Conservation (phyloP, 257 asterid genomes). For the Salvia rosmarinus region DNA sequence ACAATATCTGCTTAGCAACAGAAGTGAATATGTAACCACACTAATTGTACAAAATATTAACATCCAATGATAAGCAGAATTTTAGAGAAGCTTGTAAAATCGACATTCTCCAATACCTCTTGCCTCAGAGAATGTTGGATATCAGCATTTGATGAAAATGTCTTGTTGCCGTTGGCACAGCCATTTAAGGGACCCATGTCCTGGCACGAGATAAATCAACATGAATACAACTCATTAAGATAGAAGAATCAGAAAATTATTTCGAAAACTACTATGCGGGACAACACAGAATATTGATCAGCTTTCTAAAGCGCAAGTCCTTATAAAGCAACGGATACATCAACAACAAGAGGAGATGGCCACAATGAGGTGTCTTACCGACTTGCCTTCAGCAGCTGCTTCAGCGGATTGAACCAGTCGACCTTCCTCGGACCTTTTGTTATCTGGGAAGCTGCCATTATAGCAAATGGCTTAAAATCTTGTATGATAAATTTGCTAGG, state of each 20-base stretch:
- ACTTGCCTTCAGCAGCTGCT: slow-evolving; percentile 46
- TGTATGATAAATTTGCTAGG: slow-evolving; percentile 1
- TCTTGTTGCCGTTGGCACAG: slow-evolving; percentile 47
- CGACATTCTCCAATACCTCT: slow-evolving; percentile 58
- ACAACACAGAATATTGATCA: background rate
- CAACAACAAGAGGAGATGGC: slow-evolving; percentile 25
- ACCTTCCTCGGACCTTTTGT: slow-evolving; percentile 49
- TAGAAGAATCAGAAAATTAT: background rate
- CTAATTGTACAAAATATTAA: background rate
- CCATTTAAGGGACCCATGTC: slow-evolving; percentile 45
- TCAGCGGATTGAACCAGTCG: slow-evolving; percentile 43
- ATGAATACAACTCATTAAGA: slow-evolving; percentile 3
- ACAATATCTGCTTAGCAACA: slow-evolving; percentile 57
- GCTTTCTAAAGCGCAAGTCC: background rate
- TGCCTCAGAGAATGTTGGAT: slow-evolving; percentile 72
- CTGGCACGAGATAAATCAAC: slow-evolving; percentile 42
- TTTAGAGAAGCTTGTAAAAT: slow-evolving; percentile 26
- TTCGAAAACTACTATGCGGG: background rate
- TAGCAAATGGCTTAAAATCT: slow-evolving; percentile 21
- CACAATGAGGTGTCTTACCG: slow-evolving; percentile 53
- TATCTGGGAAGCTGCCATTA: slow-evolving; percentile 68
- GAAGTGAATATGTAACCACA: slow-evolving; percentile 2
- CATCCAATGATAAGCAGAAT: background rate
- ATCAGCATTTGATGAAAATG: slow-evolving; percentile 55
- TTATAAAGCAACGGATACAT: background rate